These are phyloP conservation scores for Xylaria grammica DNA, from an alignment of 495 filamentous ascomycete species.

Conservation along the genomic window DNA sequence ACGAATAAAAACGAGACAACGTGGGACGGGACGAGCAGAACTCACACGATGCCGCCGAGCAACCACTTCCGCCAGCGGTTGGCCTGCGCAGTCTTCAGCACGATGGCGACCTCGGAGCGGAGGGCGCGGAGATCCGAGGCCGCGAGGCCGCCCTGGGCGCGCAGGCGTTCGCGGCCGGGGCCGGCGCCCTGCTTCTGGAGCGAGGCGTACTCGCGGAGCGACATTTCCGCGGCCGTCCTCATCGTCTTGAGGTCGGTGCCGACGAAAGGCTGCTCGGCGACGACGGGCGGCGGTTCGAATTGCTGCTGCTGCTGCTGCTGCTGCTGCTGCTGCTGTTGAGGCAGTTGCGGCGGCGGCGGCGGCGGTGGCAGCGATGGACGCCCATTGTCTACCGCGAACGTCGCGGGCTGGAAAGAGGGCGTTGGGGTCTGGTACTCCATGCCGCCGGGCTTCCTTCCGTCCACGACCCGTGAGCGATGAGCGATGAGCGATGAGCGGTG, in stretches of 20 bases:
- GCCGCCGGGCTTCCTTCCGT: no score
- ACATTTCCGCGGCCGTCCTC: conserved; percentile 35
- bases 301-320: conserved; percentile 1
- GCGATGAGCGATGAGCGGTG: background rate
- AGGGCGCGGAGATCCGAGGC: conserved; percentile 40
- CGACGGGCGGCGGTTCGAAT: background rate
- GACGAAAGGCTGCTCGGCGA: background rate
- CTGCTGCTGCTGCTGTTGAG: background rate
- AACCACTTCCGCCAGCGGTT: conserved; percentile 50
- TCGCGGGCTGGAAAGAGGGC: conserved; percentile 9
- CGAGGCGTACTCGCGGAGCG: conserved; percentile 43
- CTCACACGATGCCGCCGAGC: conserved; percentile 49
- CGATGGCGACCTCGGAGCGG: conserved; percentile 33
- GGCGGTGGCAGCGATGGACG: background rate
- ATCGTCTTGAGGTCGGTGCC: conserved; percentile 28
- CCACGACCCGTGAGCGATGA: background rate
- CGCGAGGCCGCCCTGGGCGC: conserved; percentile 41
- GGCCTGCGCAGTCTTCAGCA: conserved; percentile 40
- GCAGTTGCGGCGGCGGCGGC: background rate
- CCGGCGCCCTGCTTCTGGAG: conserved; percentile 32
- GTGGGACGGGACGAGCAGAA: background rate
- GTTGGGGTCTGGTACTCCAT: conserved; percentile 17
- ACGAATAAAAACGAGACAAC: background rate
- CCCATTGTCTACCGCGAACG: background rate
- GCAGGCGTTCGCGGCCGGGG: conserved; percentile 35